Evolutionary conservation across 1,284 basidiomycete species (phyloP), one percentile per base, ranked within the genome.

Genomic region (Cystobasidiaceae sp.): DNA sequence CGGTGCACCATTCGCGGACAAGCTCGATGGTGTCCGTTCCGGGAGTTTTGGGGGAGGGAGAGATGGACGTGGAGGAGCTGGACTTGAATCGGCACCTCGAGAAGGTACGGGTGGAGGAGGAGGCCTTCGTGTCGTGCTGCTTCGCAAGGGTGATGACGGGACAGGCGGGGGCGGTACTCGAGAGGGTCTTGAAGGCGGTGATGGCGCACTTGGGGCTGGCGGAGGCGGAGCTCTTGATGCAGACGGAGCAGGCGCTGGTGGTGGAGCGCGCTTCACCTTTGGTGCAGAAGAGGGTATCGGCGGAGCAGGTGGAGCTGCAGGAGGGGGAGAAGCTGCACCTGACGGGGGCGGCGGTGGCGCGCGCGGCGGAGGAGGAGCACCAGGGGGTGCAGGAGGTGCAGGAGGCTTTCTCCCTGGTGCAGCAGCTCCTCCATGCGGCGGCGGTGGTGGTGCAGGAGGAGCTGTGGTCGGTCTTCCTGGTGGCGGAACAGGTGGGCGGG

Each of bases 31-130:
- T n/a, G 60, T 49, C 25, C 46, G 48, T n/a, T 21, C n/a, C 28
- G 60, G 60, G 15, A 62, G 41, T 21, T 50, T 25, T n/a, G 60
- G 50, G 4, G 60, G 46, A 9, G 48, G 15, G 7, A 21, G 28
- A 51, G 19, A 32, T 13, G 60, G 60, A 19, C 46, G 43, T 11
- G 60, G 48, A 28, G 60, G 60, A 21, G 60, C 49, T 33, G 45
- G 58, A 27, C 15, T 8, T 34, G 19, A 17, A 33, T 25, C 45
- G 25, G 33, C 9, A 17, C 33, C 13, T 25, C 58, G 44, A 6
- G 46, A 50, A 11, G 58, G 58, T n/a, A 60, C 43, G 3, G 34
- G 45, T 34, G 58, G 58, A 8, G 58, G 58, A 6, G 54, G 54
- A 15, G 54, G 39, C 44, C 25, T 57, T 23, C 54, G 23, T 8